Evolutionary conservation across 495 filamentous ascomycete genomes (phyloP).

Genomic region (Mytilinidion resinicola): DNA sequence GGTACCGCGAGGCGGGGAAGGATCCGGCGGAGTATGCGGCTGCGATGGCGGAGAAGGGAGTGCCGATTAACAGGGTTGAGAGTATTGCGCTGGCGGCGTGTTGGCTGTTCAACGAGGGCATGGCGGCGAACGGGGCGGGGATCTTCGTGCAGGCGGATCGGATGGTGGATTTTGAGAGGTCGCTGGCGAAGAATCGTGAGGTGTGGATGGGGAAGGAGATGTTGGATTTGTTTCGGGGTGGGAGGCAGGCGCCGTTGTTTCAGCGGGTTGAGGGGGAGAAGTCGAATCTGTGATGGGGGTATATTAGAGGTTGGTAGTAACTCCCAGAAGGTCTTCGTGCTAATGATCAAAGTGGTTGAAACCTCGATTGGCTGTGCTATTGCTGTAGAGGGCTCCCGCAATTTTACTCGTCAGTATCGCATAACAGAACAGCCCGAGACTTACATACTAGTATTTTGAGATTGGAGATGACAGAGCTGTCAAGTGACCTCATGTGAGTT

Average conservation of each 20-base stretch:
- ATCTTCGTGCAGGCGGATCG: conserved; percentile 32
- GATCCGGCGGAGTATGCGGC: conserved; percentile 21
- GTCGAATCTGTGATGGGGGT: not conserved
- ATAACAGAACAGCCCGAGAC: too few relatives aligned
- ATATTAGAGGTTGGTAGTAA: too few relatives aligned
- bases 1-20: conserved; percentile 12
- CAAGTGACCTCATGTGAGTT: too few relatives aligned
- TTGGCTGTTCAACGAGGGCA: conserved; percentile 30
- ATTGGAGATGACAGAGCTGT: too few relatives aligned
- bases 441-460: too few relatives aligned
- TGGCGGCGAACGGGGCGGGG: conserved; percentile 30
- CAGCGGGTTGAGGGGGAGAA: conserved; percentile 11
- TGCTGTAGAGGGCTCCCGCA: too few relatives aligned
- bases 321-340: too few relatives aligned
- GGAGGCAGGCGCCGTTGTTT: conserved; percentile 31
- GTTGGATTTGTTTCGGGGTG: conserved; percentile 33
- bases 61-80: conserved; percentile 33
- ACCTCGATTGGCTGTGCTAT: too few relatives aligned
- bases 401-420: too few relatives aligned
- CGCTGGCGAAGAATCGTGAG: conserved; percentile 31
- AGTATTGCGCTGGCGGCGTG: conserved; percentile 31
- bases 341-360: too few relatives aligned
- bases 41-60: conserved; percentile 27
- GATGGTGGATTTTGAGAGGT: conserved; percentile 31
- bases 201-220: conserved; percentile 37